Evolutionary conservation across 1,284 basidiomycete genomes (phyloP).

Genomic region (Gymnopus androsaceus): DNA sequence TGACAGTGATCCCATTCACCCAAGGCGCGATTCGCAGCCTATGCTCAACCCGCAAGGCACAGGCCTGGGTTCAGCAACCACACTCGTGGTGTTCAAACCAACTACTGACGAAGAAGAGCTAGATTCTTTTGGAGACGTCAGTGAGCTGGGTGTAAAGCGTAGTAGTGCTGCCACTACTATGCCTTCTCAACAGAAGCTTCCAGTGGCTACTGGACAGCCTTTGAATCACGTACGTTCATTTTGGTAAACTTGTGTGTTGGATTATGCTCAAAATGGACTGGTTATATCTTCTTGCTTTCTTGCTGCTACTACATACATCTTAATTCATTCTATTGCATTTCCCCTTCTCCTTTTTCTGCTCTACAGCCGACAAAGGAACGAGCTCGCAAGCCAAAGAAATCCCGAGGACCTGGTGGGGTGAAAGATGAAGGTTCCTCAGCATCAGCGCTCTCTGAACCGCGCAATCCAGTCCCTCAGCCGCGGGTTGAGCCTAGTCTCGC

Average conservation of each 20-base stretch:
- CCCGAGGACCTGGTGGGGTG: conserved; percentile 3
- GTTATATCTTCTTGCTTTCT: conserved; percentile 31
- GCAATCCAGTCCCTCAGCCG: neutral
- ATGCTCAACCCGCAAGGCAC: conserved; percentile 3
- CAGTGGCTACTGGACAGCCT: conserved; percentile 55
- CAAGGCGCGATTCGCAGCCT: neutral
- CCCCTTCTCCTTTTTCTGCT: conserved; percentile 22
- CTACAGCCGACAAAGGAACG: conserved; percentile 70
- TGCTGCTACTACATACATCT: conserved; percentile 32
- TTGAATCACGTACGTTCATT: conserved; percentile 83
- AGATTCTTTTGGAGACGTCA: conserved; percentile 37
- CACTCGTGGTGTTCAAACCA: conserved; percentile 47
- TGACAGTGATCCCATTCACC: neutral
- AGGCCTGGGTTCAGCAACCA: conserved; percentile 47
- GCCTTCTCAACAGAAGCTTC: conserved; percentile 32
- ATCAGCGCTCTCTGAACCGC: neutral
- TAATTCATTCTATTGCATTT: conserved; percentile 24
- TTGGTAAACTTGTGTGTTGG: conserved; percentile 55
- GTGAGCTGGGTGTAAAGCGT: conserved; percentile 61
- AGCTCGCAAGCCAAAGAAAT: conserved; percentile 62
- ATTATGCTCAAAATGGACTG: conserved; percentile 42
- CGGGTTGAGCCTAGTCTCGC: neutral
- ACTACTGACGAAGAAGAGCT: conserved; percentile 12
- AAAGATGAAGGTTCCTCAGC: conserved; percentile 2
- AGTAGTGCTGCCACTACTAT: conserved; percentile 2